Evolutionary conservation across 2,329 filamentous ascomycete genomes (phyloP), one percentile per base, ranked within the genome.

Genomic region (Pseudogymnoascus sp.): DNA sequence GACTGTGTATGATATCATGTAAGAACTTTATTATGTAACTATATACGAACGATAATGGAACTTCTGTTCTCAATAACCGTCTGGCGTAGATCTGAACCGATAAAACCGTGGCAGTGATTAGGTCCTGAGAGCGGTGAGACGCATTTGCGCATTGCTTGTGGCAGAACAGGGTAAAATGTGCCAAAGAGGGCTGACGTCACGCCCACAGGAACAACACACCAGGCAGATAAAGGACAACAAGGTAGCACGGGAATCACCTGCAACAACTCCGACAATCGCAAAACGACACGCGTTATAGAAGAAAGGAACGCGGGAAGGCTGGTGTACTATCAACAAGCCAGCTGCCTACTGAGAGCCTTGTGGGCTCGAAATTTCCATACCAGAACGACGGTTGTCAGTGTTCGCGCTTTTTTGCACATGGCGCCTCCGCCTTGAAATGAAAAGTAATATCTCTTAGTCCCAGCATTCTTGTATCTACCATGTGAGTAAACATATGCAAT

Each of bases 361-460:
- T 52, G 45, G 45, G 45, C 45, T 52, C 45, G 9, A 52, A 19
- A n/a, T 18, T 52, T 30, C 23, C 30, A 30, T 33, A 7, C 26
- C 45, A 52, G 12, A 52, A 13, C 45, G 26, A 33, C 26, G 45
- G 23, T 19, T 52, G 10, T 52, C 10, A 18, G 26, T 13, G 26
- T 7, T 52, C 30, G 45, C 23, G 3, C 26, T 18, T 30, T 52
- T 48, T 48, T 52, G n/a, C 26, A 33, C 19, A 30, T 52, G 45
- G 45, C 26, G 19, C 9, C 23, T 30, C 26, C 9, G 26, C 15
- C 61, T 60, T 28, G 57, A 63, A 21, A 64, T 59, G 21, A 61
- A 62, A 52, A 41, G 33, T 38, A 23, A 12, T 30, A 12, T 18
- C 30, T 41, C 4, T 39, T 57, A 15, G 9, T 7, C n/a, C 56